A percentile compares a stretch with the other conserved stretches of the same genome.
Conservation (phyloP, 768 basidiomycete species). For the Lentinula boryana region DNA sequence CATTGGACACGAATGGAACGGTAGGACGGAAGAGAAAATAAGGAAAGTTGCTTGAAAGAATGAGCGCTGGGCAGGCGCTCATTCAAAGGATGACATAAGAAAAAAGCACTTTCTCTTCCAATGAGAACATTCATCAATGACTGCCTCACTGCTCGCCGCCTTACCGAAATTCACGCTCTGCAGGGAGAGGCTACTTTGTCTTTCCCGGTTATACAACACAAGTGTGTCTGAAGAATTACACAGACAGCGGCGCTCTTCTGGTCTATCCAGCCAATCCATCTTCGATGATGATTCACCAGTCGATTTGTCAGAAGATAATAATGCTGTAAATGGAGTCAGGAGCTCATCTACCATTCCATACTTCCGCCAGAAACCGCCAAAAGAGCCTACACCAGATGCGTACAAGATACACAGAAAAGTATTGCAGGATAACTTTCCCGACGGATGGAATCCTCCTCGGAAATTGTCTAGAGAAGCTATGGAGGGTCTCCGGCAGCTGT, state of each 20-base stretch:
- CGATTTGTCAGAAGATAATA: constrained; percentile 48
- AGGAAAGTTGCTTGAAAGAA: constrained; percentile 5
- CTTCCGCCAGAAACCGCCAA: constrained; percentile 32
- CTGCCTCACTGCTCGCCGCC: not conserved
- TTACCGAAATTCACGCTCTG: not conserved
- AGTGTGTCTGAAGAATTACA: constrained; percentile 8
- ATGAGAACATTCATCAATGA: not conserved
- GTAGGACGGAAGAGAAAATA: constrained; percentile 3
- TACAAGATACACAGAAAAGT: constrained; percentile 43
- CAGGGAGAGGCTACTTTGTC: not conserved
- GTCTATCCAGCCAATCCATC: constrained; percentile 34
- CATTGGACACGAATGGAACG: constrained; percentile 34
- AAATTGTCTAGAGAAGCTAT: constrained; percentile 81
- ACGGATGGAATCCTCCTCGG: constrained; percentile 73
- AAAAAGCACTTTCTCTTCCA: not conserved
- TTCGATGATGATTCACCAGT: constrained; percentile 39
- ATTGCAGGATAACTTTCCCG: constrained; percentile 51
- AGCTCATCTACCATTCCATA: constrained; percentile 24
- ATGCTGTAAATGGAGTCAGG: constrained; percentile 36
- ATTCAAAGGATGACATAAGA: not conserved
- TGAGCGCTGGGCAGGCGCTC: not conserved
- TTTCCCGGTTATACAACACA: not conserved
- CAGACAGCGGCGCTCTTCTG: constrained; percentile 32
- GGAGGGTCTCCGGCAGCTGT: constrained; percentile 68
- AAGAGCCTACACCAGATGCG: constrained; percentile 39